Base-by-base conservation (phyloP, 1,284 basidiomycete genomes). In the Austroboletus olivaceoglutinosus region DNA sequence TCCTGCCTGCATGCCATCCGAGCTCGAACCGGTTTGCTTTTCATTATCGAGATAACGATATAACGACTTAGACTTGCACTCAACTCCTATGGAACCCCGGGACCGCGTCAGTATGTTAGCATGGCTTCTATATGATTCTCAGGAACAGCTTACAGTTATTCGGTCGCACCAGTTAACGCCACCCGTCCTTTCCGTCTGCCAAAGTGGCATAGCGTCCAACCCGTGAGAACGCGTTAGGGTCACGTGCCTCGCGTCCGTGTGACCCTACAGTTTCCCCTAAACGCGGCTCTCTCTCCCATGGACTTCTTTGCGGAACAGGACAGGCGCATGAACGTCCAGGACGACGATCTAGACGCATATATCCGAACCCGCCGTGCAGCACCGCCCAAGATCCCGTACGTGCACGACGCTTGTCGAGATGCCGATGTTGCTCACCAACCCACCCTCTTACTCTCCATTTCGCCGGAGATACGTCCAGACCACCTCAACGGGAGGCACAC, bases 231-330 rank as follows among this genome's bases (percentile, higher is more conserved):
- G 23, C 23, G 23, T 8, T 8, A 11, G 9, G 4, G 27, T 12
- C 27, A 29, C 11, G 27, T 29, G 27, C 11, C 27, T 2, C 27
- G 11, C 5, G 11, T 12, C 27, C 5, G 27, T 29, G 27, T 10
- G 27, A 29, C 11, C n/a, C n/a, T n/a, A n/a, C n/a, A n/a, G 27
- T 29, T 12, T 27, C 27, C 27, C 27, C 27, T 29, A 12, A 29
- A 29, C 27, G 7, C 27, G 27, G n/a, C n/a, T n/a, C n/a, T 30
- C 29, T 7, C 15, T 11, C n/a, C 16, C 16, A 33, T 15, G 31
- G 60, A 64, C 0, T 84, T 80, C 56, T 83, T 78, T 56, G 64
- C 61, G 8, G 80, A 82, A 63, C 77, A 78, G 62, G 76, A 83
- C 47, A 67, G 68, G 47, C 73, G 71, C 15, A 78, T 84, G 78